Base-by-base conservation (phyloP, 768 basidiomycete species). In the Lactifluus piperatus region DNA sequence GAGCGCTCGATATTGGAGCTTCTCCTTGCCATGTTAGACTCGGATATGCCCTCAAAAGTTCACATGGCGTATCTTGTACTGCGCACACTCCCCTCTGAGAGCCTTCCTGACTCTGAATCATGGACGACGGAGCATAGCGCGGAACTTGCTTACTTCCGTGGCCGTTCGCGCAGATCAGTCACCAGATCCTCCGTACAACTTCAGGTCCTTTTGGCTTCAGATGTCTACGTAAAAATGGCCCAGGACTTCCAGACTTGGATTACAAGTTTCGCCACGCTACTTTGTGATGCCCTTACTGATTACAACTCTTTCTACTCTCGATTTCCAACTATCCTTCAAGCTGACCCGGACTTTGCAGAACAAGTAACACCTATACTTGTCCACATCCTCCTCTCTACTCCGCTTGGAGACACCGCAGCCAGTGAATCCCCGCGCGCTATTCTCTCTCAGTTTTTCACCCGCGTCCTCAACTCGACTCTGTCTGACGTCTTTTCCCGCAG, bases 351-450 rank as follows among this genome's bases (percentile, higher is more conserved):
- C 5, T 86, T 94, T 58, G 84, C 90, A 0, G 79, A 83, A 58
- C 73, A 83, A 54, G 70, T 87, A 16, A 73, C 95, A 6, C 91
- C 94, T 0, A 72, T 88, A 29, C 75, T 97, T 32, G 82, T 94
- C 16, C 85, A 92, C 65, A 78, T 79, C 1, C 61, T 87, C 3
- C 77, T 98, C 10, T 50, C 50, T 24, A 37, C 45, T 9, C 58
- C 48, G 29, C 69, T 71, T 37, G 56, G 54, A 45, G 65, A 56
- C 14, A 58, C 51, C 1, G 29, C 68, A 56, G 65, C 66, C 39
- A 39, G 16, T 67, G 65, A 55, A 57, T 63, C 69, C 53, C 67
- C 71, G 69, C 64, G 66, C 51, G 36, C 46, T 67, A 22, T 67
- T 65, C 54, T 91, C 72, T 69, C 75, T 57, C 56, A 56, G 2